Base-by-base conservation (phyloP, 805 yeast genomes). In the Yamadazyma kitorensis region DNA sequence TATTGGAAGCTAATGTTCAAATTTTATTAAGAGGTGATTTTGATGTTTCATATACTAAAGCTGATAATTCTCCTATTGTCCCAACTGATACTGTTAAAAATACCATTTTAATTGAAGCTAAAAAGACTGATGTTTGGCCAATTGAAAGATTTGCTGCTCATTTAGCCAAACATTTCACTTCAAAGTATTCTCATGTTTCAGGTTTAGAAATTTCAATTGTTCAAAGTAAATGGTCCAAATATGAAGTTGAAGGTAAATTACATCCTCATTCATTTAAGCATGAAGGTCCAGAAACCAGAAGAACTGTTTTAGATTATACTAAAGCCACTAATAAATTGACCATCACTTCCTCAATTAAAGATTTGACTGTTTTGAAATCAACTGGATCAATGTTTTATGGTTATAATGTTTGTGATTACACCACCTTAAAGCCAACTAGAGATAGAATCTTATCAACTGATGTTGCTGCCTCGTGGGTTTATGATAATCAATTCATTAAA, bases 1-100 rank as follows among this genome's bases (percentile, higher is more conserved):
- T 89, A 25, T 73, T 86, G 61, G 96, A 89, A 68, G 86, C 94
- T 34, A 82, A 87, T 37, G 94, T 85, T 37, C 71, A 73, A 44
- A 81, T 81, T 17, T 68, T 89, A 32, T 71, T 89, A 39, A 79
- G 74, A 47, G 97, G 97, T 43, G 75, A 72, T 37, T 80, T 89
- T 51, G 96, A 84, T 43, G 62, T 66, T 19, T 80, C 95, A 3
- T 89, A 85, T 70, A 89, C 96, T 32, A 53, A 81, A 39, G 96
- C 96, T 24, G 94, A 89, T 64, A 89, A 89, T 67, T 55, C 84
- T 2, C 76, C 84, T n/a, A 80, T 89, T 52, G 94, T 89, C 31
- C 96, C 97, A 39, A 89, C 97, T 6, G 96, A 88, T 61, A 86
- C 96, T 1, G 88, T 87, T 36, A 88, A 88, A 63, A 88, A 88